Base-by-base conservation (phyloP, 2,329 filamentous ascomycete genomes). In the Botrytis squamosa region DNA sequence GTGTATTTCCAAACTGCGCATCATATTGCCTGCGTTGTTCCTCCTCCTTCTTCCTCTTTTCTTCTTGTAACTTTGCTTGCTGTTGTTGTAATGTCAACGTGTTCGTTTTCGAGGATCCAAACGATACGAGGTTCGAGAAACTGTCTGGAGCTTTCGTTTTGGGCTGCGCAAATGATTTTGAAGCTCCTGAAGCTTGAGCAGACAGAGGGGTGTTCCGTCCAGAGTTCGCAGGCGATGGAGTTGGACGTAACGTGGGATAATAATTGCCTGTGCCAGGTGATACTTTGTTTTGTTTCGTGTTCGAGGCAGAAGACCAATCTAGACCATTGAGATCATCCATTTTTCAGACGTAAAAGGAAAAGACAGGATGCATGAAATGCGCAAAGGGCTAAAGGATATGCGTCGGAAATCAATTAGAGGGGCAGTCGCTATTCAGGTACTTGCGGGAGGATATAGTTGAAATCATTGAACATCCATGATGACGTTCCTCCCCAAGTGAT, bases 71-170 rank as follows among this genome's bases (percentile, higher is more conserved):
- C 74, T 88, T 89, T 75, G 89, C 88, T 82, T 93, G 93, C 79
- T 94, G 91, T 82, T 97, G 93, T 77, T 92, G 89, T 77, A 97
- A 83, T 75, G 89, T 92, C 25, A 98, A 85, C 76, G 92, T 96
- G 82, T 90, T 91, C 44, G 87, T 88, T 71, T 82, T 82, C 62
- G 84, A 83, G 44, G 87, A 83, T 66, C 88, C 88, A 79, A 92
- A 90, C 77, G 87, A 90, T 75, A 94, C 86, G 70, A 96, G 85
- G 79, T 90, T 92, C 79, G 93, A 92, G 83, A 96, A 96, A 84
- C 91, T 94, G 80, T 96, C 93, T 74, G 84, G 77, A 20, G 85
- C 83, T 5, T 82, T 78, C 80, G 82, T 76, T 84, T 90, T 81
- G 81, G 82, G 73, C 76, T 82, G 74, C 77, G 83, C 79, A 76